These are phyloP conservation scores for Fusarium buxicola DNA, from an alignment of 2,329 filamentous ascomycete species.

Conservation along the genomic window DNA sequence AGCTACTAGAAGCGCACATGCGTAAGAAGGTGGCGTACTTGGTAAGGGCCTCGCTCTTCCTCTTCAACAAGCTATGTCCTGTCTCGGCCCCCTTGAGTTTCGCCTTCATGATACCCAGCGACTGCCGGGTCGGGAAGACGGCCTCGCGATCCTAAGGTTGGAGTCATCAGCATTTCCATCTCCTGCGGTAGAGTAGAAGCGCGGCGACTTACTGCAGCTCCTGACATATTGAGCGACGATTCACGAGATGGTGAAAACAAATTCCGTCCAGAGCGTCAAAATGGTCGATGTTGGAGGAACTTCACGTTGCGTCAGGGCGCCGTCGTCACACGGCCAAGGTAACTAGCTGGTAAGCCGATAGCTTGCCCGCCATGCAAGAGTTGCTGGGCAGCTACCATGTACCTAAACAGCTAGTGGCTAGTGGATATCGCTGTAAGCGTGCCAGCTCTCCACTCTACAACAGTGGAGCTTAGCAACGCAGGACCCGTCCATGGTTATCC, in stretches of 20 bases:
- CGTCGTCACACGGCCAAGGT: conserved; percentile 34
- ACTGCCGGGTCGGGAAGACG: conserved; percentile 98
- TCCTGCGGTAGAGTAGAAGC: not conserved
- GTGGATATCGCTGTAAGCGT: conserved; percentile 7
- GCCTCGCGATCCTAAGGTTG: conserved; percentile 84
- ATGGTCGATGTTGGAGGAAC: conserved; percentile 19
- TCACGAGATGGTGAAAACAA: conserved; percentile 4
- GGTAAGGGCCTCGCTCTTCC: conserved; percentile 97
- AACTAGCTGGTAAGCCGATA: conserved; percentile 13
- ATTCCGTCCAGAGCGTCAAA: conserved; percentile 5
- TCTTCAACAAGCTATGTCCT: conserved; percentile 93
- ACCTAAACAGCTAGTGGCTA: conserved; percentile 19
- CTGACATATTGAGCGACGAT: conserved; percentile 48
- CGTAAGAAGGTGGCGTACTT: conserved; percentile 70
- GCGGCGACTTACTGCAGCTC: conserved; percentile 45
- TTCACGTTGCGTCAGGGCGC: conserved; percentile 25
- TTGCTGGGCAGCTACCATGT: conserved; percentile 30
- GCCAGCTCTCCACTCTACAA: conserved; percentile 5
- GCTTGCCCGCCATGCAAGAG: conserved; percentile 11
- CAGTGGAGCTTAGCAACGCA: conserved; percentile 12
- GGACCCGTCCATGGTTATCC: conserved; percentile 6
- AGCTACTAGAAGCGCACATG: not conserved
- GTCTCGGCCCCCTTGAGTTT: conserved; percentile 95
- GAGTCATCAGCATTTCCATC: conserved; percentile 25
- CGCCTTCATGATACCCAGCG: conserved; percentile 94